Percentiles rank a stretch among this genome's conserved stretches.
Evolutionary conservation across 805 yeast genomes (phyloP).

Genomic region (Wickerhamiella slavikovae): DNA sequence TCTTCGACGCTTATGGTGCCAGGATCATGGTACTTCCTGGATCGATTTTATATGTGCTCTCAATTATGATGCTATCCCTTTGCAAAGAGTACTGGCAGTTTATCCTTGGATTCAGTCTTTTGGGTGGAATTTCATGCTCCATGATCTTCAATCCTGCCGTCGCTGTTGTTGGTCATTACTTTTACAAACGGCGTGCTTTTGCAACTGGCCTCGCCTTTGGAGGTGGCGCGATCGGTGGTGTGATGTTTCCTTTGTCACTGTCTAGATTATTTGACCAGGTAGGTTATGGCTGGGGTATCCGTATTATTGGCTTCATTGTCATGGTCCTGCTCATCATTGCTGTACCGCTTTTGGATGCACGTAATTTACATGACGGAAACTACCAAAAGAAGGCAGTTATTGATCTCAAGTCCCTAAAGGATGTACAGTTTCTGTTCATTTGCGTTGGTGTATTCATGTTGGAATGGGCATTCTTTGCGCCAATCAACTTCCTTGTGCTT

Average conservation of each 20-base stretch:
- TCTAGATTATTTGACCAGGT: conserved; percentile 23
- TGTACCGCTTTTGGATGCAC: conserved; percentile 19
- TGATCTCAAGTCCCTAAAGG: conserved; percentile 15
- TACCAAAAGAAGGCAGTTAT: conserved; percentile 11
- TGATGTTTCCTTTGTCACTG: conserved; percentile 35
- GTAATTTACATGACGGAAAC: too few species aligned
- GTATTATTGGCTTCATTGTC: conserved; percentile 24
- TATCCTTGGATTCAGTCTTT: conserved; percentile 31
- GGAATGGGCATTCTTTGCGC: conserved; percentile 33
- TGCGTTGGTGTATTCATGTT: conserved; percentile 16
- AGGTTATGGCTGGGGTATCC: conserved; percentile 44
- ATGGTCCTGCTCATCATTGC: conserved; percentile 13
- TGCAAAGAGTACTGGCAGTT: conserved; percentile 36
- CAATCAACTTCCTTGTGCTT: conserved; percentile 34
- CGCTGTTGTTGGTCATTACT: conserved; percentile 44
- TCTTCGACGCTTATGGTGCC: conserved; percentile 42
- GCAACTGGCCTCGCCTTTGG: conserved; percentile 43
- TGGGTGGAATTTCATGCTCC: conserved; percentile 27
- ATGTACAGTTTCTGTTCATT: conserved; percentile 13
- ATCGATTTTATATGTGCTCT: conserved; percentile 23
- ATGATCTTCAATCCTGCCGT: conserved; percentile 31
- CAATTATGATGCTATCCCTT: conserved; percentile 31
- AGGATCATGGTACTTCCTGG: conserved; percentile 26
- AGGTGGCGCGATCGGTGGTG: conserved; percentile 52
- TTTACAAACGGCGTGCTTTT: conserved; percentile 31